These are phyloP conservation scores for Pythium scleroteichum DNA, from an alignment of 352 stramenopile species.

Conservation along the genomic window DNA sequence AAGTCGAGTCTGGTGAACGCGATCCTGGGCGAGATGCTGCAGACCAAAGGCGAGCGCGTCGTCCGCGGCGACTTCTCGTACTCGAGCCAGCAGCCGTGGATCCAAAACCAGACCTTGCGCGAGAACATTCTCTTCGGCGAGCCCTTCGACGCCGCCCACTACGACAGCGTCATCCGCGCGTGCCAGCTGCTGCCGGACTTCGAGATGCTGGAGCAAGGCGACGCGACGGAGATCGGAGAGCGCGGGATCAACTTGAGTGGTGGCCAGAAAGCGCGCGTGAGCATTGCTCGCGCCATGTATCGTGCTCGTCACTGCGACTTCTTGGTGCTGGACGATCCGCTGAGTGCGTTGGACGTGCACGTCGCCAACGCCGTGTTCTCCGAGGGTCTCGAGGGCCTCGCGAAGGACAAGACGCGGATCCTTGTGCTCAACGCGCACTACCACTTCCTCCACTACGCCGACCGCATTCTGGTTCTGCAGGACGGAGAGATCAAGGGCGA, in stretches of 20 bases:
- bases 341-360: slow-evolving; percentile 61
- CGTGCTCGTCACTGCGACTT: slow-evolving; percentile 45
- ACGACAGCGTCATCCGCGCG: slow-evolving; percentile 38
- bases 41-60: slow-evolving; percentile 20
- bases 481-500: slow-evolving; percentile 38
- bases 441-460: slow-evolving; percentile 39
- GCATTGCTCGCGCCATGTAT: slow-evolving; percentile 63
- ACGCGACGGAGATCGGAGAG: slow-evolving; percentile 71
- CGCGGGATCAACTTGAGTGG: slow-evolving; percentile 85
- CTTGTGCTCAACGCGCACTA: slow-evolving; percentile 51
- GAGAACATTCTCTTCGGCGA: slow-evolving; percentile 91
- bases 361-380: slow-evolving; percentile 45
- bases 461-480: slow-evolving; percentile 41
- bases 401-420: slow-evolving; percentile 34
- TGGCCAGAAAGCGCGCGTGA: slow-evolving; percentile 77
- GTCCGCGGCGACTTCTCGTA: slow-evolving; percentile 61
- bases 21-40: slow-evolving; percentile 52
- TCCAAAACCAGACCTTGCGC: slow-evolving; percentile 86
- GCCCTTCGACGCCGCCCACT: slow-evolving; percentile 36
- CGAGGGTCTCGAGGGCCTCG: slow-evolving; percentile 34
- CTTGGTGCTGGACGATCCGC: slow-evolving; percentile 63
- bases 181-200: slow-evolving; percentile 47
- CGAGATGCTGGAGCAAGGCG: slow-evolving; percentile 42
- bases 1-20: slow-evolving; percentile 61
- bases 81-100: slow-evolving; percentile 90